Evolutionary conservation across 331 rosid species (phyloP), one percentile per base, ranked within the genome.

Genomic region (Dryas integrifolia): DNA sequence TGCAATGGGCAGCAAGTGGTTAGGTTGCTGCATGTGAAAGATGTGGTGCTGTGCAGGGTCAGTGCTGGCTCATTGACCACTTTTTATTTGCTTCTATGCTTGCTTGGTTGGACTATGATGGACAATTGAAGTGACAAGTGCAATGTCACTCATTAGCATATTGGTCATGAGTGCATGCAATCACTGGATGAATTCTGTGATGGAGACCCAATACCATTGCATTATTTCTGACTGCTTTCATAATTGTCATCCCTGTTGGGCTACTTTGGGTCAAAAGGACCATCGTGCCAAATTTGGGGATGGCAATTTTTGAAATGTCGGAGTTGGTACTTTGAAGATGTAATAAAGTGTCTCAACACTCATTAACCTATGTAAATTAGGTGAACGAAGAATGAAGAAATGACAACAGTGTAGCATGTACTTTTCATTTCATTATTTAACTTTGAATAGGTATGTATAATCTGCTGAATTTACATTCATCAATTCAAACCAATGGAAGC

Each of bases 81-180:
- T 30, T 58, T 57, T 16, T 7, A 14, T 41, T 70, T 18, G 21
- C 12, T 16, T 39, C 10, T 69, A 30, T 30, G 35, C 35, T 30
- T 30, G 35, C 2, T 30, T 30, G 35, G 35, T 30, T 39, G 49
- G 48, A 16, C 15, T 39, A 61, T 61, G 26, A 61, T 70, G 35
- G 44, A 18, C 45, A 38, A 24, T 55, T 15, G 66, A 62, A 13
- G 56, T 21, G 74, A 70, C 62, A 52, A 52, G 3, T 68, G n/a
- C 73, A 53, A 10, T 53, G 40, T 9, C 73, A 53, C 21, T 50
- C 73, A 52, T 52, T 69, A 52, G 71, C 35, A 16, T 35, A 49
- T n/a, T 35, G 48, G 38, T 40, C 38, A 39, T 56, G 51, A 56
- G 10, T 21, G 24, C 65, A 52, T 13, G 52, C 48, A 21, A 56